Evolutionary conservation across 257 asterid genomes (phyloP).

Genomic region (Przewalskia tangutica): DNA sequence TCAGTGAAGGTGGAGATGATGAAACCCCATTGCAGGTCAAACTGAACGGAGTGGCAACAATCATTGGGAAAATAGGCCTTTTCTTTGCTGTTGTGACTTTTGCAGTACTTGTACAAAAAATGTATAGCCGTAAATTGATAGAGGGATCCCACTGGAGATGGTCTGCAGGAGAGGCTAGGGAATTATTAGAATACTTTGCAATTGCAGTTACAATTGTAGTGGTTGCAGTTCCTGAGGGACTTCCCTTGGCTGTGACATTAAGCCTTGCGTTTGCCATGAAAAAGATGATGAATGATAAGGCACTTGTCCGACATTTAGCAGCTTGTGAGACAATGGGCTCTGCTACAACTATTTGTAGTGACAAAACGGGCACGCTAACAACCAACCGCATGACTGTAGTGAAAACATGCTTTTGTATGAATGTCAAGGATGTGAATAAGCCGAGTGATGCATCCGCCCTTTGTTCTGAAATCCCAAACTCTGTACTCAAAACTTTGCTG

Average conservation of each 20-base stretch:
- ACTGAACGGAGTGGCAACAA: slow-evolving; percentile 81
- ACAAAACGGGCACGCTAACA: slow-evolving; percentile 83
- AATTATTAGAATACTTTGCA: slow-evolving; percentile 71
- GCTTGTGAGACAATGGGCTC: slow-evolving; percentile 99
- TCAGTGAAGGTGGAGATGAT: slow-evolving; percentile 88
- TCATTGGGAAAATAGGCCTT: slow-evolving; percentile 84
- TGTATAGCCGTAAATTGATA: slow-evolving; percentile 41
- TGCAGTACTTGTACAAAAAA: slow-evolving; percentile 63
- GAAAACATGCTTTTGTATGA: slow-evolving; percentile 70
- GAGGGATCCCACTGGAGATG: slow-evolving; percentile 41
- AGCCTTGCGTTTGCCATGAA: slow-evolving; percentile 95
- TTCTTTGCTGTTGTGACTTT: slow-evolving; percentile 70
- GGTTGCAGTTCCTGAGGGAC: slow-evolving; percentile 91
- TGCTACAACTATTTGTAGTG: slow-evolving; percentile 81
- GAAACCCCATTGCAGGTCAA: slow-evolving; percentile 87
- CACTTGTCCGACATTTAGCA: slow-evolving; percentile 79
- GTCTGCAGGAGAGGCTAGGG: slow-evolving; percentile 71
- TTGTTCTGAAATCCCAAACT: slow-evolving; percentile 36
- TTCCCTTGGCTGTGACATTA: slow-evolving; percentile 84
- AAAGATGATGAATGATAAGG: slow-evolving; percentile 93
- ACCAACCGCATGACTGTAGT: slow-evolving; percentile 88
- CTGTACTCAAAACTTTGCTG: slow-evolving; percentile 30
- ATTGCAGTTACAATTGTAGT: slow-evolving; percentile 87
- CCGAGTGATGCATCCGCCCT: slow-evolving; percentile 22
- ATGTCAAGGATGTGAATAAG: slow-evolving; percentile 27